Evolutionary conservation across 371 early-diverging fungal species (phyloP), one percentile per base, ranked within the genome.

Genomic region (Apophysomyces elegans): DNA sequence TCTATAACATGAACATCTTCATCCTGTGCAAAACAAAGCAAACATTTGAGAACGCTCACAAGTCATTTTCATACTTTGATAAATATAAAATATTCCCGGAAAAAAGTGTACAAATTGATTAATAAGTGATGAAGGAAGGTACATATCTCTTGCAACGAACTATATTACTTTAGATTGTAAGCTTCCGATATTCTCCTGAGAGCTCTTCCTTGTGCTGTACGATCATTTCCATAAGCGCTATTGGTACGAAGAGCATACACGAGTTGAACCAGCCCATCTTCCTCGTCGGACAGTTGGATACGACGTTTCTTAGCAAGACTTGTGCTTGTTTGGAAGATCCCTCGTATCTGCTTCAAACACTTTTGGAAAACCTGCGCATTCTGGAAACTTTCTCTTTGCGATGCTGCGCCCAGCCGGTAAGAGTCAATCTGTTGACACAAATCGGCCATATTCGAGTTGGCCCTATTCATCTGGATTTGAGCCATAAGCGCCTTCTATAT

Each of bases 381-480:
- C 62, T 83, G 83, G 64, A 80, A 83, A 18, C 68, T 78, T 61
- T 83, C 83, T 9, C 78, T 47, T 44, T 79, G 80, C 1, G 78
- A 76, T 8, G 74, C 75, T 4, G 80, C 71, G 9, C 79, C 80
- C 13, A 80, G 46, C 2, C 84, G 71, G 37, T 78, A 83, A 0
- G 77, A 74, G 57, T 83, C 84, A 44, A 83, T 83, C 46, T 83
- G 80, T 56, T 78, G 80, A 59, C 84, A 83, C 12, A 83, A 63
- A 39, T 83, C 84, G 2, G 80, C 80, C 79, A 83, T 79, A 32
- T 83, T 83, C 11, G 80, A 80, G 35, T 79, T 83, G 58, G 83
- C 83, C 58, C 83, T 67, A 44, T 83, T 83, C 83, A 83, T 83
- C 57, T 83, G 73, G 21, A 83, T 83, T 45, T 83, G 83, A 12